Evolutionary conservation across 176 grass and related monocot genomes (phyloP).

Genomic region (Miscanthus lutarioriparius): DNA sequence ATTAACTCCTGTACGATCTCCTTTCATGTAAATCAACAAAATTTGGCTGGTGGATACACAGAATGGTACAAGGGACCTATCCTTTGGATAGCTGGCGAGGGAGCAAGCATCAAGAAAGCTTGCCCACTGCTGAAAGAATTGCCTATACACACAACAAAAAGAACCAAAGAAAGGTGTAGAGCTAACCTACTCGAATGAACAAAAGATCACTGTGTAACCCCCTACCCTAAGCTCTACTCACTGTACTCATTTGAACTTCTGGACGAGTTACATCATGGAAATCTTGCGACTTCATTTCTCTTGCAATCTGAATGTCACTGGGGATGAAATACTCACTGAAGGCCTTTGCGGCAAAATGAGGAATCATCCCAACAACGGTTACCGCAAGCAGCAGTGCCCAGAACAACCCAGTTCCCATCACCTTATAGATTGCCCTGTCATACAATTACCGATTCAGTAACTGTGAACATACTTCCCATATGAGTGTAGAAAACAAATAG

Average conservation of each 20-base stretch:
- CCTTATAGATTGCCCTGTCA: constrained; percentile 80
- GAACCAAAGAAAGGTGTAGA: constrained; percentile 48
- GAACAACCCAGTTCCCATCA: constrained; percentile 78
- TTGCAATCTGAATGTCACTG: constrained; percentile 86
- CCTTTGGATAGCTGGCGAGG: constrained; percentile 71
- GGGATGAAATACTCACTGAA: constrained; percentile 69
- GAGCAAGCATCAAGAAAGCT: constrained; percentile 50
- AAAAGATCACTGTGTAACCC: constrained; percentile 45
- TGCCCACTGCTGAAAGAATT: constrained; percentile 78
- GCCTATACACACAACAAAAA: constrained; percentile 59
- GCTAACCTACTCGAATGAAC: constrained; percentile 44
- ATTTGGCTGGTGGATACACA: constrained; percentile 62
- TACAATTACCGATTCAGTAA: constrained; percentile 45
- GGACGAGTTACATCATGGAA: constrained; percentile 28
- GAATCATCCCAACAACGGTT: constrained; percentile 71
- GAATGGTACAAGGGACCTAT: constrained; percentile 59
- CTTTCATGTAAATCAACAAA: constrained; percentile 58
- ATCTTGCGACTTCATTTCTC: constrained; percentile 70
- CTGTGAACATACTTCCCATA: not conserved
- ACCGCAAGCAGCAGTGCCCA: constrained; percentile 77
- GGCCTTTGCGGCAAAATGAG: constrained; percentile 75
- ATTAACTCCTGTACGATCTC: constrained; percentile 49
- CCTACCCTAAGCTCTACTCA: constrained; percentile 48
- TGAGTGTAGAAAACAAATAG: not conserved
- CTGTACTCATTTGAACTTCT: constrained; percentile 79